A percentile compares a stretch with the other conserved stretches of the same genome.
phyloP scores from a whole-genome alignment of 2,329 filamentous ascomycete genomes.

The Microcyclospora tardicrescens region DNA sequence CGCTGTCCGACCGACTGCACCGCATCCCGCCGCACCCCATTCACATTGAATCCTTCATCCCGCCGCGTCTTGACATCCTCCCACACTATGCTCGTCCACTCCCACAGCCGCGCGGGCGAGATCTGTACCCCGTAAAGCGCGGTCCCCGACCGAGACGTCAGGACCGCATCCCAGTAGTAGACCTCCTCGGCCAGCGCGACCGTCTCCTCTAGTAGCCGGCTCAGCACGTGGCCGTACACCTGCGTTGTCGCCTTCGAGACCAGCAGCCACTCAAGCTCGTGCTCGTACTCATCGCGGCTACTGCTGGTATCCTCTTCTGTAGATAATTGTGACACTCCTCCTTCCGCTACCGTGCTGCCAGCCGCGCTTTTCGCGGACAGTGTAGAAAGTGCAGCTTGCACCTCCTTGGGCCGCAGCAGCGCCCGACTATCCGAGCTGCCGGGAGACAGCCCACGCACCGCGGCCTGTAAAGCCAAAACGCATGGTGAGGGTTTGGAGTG shows the following conservation, averaged over 20 bases:
- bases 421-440: constrained; percentile 12
- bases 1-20: constrained; percentile 17
- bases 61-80: constrained; percentile 39
- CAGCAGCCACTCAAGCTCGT: constrained; percentile 79
- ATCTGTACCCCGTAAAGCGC: constrained; percentile 78
- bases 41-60: constrained; percentile 15
- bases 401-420: constrained; percentile 9
- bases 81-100: constrained; percentile 59
- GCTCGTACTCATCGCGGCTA: constrained; percentile 42
- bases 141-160: constrained; percentile 65
- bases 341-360: constrained; percentile 5
- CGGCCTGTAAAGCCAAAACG: constrained; percentile 18
- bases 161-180: constrained; percentile 88
- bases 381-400: constrained; percentile 8
- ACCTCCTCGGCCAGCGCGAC: constrained; percentile 74
- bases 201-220: constrained; percentile 67
- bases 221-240: constrained; percentile 68
- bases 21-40: constrained; percentile 17
- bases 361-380: constrained; percentile 8
- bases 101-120: constrained; percentile 62
- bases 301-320: neutral
- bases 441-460: constrained; percentile 17
- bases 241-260: constrained; percentile 88
- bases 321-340: constrained; percentile 5
- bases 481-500: constrained; percentile 12